These are phyloP conservation scores for Microcera coccophila DNA, from an alignment of 2,329 filamentous ascomycete species.

Conservation along the genomic window DNA sequence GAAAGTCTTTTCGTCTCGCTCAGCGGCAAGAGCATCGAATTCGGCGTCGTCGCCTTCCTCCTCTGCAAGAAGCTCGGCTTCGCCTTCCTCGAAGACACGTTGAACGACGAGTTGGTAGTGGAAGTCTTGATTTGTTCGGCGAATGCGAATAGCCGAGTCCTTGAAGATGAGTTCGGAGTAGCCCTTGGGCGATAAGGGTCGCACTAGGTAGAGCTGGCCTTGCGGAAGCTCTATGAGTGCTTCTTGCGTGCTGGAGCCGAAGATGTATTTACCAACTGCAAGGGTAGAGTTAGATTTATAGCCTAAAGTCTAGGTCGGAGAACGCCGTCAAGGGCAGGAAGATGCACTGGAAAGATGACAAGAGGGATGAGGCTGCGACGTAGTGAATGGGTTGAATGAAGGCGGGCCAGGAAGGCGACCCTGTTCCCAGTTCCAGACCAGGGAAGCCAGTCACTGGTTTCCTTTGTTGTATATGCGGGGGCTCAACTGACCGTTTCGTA, in stretches of 20 bases:
- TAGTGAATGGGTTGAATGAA: not conserved
- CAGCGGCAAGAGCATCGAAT: slow-evolving; percentile 66
- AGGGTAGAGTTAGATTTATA: slow-evolving; percentile 12
- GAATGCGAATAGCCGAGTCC: slow-evolving; percentile 87
- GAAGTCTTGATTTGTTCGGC: slow-evolving; percentile 88
- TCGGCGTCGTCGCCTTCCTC: slow-evolving; percentile 82
- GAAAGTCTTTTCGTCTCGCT: slow-evolving; percentile 97
- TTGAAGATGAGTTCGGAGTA: slow-evolving; percentile 99
- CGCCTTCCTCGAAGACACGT: slow-evolving; percentile 94
- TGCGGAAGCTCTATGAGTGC: slow-evolving; percentile 91
- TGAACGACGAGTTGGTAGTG: slow-evolving; percentile 98
- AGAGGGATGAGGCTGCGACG: not conserved
- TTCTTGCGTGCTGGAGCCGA: slow-evolving; percentile 82
- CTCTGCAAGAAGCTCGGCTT: slow-evolving; percentile 85
- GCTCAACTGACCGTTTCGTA: slow-evolving; percentile 36
- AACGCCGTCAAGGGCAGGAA: not conserved
- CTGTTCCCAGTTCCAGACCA: not conserved
- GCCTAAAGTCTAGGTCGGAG: not conserved
- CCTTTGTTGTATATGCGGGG: slow-evolving; percentile 2
- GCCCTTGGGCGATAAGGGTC: slow-evolving; percentile 90
- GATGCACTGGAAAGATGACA: not conserved
- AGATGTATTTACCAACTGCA: slow-evolving; percentile 85
- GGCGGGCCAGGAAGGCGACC: not conserved
- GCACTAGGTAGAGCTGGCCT: slow-evolving; percentile 94
- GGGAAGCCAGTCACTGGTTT: not conserved